Percentiles rank a stretch among this genome's conserved stretches.
These are phyloP conservation scores for Scenedesmus sp. DNA, from an alignment of 163 green algal genomes.

Conservation along the genomic window DNA sequence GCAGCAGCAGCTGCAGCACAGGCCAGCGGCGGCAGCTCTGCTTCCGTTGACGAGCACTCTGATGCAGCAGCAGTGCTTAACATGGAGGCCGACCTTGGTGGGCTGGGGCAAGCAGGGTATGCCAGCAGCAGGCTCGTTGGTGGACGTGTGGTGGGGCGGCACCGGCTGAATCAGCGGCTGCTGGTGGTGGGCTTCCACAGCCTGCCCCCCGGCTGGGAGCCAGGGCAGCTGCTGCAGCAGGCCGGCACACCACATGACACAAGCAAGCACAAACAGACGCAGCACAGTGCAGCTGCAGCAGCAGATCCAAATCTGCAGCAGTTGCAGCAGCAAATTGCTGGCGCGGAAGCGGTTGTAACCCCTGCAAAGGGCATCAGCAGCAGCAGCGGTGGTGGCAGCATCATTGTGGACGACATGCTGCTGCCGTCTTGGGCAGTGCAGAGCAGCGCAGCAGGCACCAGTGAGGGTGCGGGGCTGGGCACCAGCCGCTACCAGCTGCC, in stretches of 20 bases:
- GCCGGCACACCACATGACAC: neutral
- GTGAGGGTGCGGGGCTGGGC: slow-evolving; percentile 19
- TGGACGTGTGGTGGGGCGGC: slow-evolving; percentile 5
- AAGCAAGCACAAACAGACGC: neutral
- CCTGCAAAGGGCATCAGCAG: neutral
- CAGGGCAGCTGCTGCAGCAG: neutral
- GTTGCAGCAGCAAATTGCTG: neutral
- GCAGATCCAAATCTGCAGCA: neutral
- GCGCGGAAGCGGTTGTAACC: neutral
- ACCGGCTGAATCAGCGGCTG: slow-evolving; percentile 39
- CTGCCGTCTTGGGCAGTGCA: neutral
- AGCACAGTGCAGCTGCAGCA: slow-evolving; percentile 10
- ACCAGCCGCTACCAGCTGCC: slow-evolving; percentile 17
- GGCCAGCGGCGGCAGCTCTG: neutral
- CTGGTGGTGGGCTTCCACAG: slow-evolving; percentile 33
- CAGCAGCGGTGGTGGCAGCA: neutral
- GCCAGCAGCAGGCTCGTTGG: neutral
- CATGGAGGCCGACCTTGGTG: neutral
- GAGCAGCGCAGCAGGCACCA: neutral
- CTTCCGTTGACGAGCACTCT: neutral
- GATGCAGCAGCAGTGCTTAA: neutral
- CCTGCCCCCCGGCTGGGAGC: slow-evolving; percentile 1
- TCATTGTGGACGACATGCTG: neutral
- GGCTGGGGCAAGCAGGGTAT: neutral
- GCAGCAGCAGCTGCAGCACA: slow-evolving; percentile 38